Evolutionary conservation across 805 yeast species (phyloP), one percentile per base, ranked within the genome.

Genomic region (Scheffersomyces coipomensis): DNA sequence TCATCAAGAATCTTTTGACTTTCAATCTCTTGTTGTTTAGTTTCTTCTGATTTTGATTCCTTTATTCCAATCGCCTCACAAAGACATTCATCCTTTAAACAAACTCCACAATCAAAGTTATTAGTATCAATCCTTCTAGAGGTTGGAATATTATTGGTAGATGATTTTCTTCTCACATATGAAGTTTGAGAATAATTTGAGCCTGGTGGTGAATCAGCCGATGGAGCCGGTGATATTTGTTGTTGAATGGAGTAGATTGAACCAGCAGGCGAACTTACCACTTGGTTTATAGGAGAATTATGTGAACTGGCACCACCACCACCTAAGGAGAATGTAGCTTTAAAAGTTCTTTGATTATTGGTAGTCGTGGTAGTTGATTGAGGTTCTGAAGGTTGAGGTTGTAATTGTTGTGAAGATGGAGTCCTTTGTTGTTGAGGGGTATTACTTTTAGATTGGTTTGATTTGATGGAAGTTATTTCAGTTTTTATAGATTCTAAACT

Each of bases 41-140:
- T 4, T 13, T 3, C n/a, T 15, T 23, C 10, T 5, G 43, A 42
- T 7, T 37, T 42, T 9, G 50, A 30, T 4, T 52, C 55, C 39
- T 67, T 71, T 35, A 75, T 51, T 2, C 81, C 81, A 8, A 64
- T 73, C 26, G 59, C 57, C 44, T 75, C 88, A 56, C 90, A 84
- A 11, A 83, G 57, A 53, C 90, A 85, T 40, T 75, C 81, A 36
- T 82, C 88, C 54, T 81, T 81, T 30, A 67, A 57, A 55, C 90
- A 84, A n/a, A 79, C 77, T 2, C 81, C 84, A 56, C 90, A 84
- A 49, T 68, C 73, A 36, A 62, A 66, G 40, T 67, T 71, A 25
- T 47, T 40, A 10, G 44, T 32, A 21, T 38, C 44, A n/a, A 27
- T 21, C 29, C 22, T 19, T 24, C 42, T 43, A 12, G 52, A 33